Evolutionary conservation across 306 rosid species (phyloP), one percentile per base, ranked within the genome.

Genomic region (Rosa chinensis): DNA sequence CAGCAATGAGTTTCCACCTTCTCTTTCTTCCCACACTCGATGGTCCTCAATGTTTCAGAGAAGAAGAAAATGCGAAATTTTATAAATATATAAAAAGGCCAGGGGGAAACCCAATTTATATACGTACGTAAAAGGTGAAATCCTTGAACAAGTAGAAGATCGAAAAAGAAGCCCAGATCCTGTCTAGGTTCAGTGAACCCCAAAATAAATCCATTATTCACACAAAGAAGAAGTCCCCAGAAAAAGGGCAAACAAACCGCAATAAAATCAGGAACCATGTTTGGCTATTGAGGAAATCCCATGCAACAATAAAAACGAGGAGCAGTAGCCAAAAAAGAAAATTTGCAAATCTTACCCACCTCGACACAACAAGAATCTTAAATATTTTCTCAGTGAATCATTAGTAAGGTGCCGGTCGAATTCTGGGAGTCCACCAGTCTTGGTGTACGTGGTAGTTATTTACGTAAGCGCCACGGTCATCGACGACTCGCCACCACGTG

Each of bases 111-210:
- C 56, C 66, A 28, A 77, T 35, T 20, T 32, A 49, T 48, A 48
- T 11, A 63, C 6, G 28, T 11, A 63, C 6, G 28, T 66, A 35
- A 35, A 5, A 40, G 47, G 50, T 6, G 48, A 5, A 76, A 63
- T 35, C 63, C 20, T 20, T 62, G 56, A 75, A 68, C 71, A 53
- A 18, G 37, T 53, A 68, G 45, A 72, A 48, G 66, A 48, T 5
- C 49, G 59, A 45, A 16, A 72, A 43, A 21, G 20, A 40, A 69
- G 1, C 16, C 25, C 66, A 28, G 8, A 23, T 12, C 44, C 21
- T 11, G 91, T 87, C 89, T 72, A 86, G 85, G 86, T 87, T 76
- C 90, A 45, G 85, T 87, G 88, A 72, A 84, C 76, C 75, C 16
- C 55, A 73, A 10, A n/a, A 28, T 45, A 25, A 75, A 72, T 73